These are phyloP conservation scores for Wickerhamiella spandovensis DNA, from an alignment of 805 yeast species.

Conservation along the genomic window DNA sequence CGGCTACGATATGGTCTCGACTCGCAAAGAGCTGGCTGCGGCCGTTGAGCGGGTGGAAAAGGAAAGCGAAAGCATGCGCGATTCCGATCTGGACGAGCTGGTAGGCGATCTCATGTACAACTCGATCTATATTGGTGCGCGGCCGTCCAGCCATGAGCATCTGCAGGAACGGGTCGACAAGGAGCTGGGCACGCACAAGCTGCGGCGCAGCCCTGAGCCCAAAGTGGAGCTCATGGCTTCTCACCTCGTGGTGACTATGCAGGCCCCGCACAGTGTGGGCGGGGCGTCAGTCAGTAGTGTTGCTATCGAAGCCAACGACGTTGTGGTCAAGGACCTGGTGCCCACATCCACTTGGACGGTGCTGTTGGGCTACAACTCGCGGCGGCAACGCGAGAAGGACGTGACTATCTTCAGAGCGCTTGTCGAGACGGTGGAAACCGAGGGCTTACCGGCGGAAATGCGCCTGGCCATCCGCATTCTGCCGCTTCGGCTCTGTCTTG, in stretches of 20 bases:
- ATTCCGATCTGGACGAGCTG: conserved; percentile 13
- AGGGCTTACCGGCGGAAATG: conserved; percentile 5
- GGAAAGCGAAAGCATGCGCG: conserved; percentile 11
- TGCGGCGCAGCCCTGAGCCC: conserved; percentile 11
- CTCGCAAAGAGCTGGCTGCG: conserved; percentile 51
- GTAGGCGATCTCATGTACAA: conserved; percentile 59
- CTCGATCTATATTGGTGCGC: conserved; percentile 49
- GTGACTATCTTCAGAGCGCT: not conserved
- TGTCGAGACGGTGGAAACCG: not conserved
- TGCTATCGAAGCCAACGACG: conserved; percentile 36
- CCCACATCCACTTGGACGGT: conserved; percentile 87
- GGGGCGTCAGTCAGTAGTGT: conserved; percentile 31
- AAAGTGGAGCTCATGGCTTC: conserved; percentile 25
- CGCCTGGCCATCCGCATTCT: conserved; percentile 27
- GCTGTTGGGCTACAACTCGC: conserved; percentile 32
- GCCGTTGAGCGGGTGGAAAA: conserved; percentile 51
- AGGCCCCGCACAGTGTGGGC: not conserved
- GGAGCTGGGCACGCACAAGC: conserved; percentile 25
- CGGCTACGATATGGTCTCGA: conserved; percentile 85
- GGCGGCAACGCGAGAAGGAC: conserved; percentile 3
- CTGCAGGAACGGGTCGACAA: conserved; percentile 44
- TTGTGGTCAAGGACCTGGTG: conserved; percentile 61
- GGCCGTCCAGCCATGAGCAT: conserved; percentile 20
- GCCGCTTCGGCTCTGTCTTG: conserved; percentile 75
- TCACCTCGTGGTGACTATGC: not conserved